These are phyloP conservation scores for Didymella sp. DNA, from an alignment of 2,329 filamentous ascomycete species.

Conservation along the genomic window DNA sequence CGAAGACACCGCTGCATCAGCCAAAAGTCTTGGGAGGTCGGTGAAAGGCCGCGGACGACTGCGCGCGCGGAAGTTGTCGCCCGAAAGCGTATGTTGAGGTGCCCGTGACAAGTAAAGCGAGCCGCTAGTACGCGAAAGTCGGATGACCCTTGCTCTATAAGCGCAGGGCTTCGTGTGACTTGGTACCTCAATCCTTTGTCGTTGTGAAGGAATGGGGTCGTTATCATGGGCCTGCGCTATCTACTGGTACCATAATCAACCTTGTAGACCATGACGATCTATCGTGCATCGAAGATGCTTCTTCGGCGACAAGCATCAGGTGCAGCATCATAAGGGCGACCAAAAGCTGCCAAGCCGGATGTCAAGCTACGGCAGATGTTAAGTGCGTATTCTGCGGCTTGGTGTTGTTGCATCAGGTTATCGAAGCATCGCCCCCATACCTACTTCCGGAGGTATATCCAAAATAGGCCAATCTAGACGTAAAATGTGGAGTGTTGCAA, in stretches of 20 bases:
- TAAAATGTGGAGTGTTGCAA: conserved; percentile 19
- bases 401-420: conserved; percentile 17
- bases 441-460: conserved; percentile 19
- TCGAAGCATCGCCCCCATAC: conserved; percentile 10
- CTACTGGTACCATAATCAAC: not conserved
- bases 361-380: conserved; percentile 15
- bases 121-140: conserved; percentile 16
- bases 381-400: conserved; percentile 21
- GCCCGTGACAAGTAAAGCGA: conserved; percentile 11
- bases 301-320: conserved; percentile 14
- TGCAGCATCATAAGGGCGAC: conserved; percentile 1
- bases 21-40: conserved; percentile 14
- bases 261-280: not conserved
- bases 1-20: conserved; percentile 8
- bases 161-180: not conserved
- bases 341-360: conserved; percentile 15
- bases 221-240: not conserved
- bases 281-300: conserved; percentile 7
- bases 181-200: not conserved
- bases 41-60: conserved; percentile 9
- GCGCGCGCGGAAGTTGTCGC: conserved; percentile 10
- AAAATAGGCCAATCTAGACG: conserved; percentile 14
- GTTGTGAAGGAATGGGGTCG: not conserved
- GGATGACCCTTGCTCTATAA: not conserved
- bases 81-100: conserved; percentile 13